Conservation (phyloP, 805 yeast species). For the Metschnikowia lochheadii region DNA sequence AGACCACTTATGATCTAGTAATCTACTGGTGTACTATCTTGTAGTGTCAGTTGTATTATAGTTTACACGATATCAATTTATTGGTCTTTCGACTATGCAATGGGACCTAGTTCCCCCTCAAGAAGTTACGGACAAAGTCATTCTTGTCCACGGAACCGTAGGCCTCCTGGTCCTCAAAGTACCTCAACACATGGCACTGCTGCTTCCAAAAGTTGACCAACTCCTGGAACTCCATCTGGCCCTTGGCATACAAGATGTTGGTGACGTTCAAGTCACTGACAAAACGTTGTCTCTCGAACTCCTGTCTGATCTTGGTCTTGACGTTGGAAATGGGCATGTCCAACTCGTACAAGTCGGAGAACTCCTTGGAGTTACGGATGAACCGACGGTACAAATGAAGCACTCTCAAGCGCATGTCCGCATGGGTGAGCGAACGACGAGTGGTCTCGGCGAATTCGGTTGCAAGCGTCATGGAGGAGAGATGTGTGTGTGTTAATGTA, state of each 20-base stretch:
- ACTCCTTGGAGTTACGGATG: constrained; percentile 55
- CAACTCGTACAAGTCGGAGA: constrained; percentile 63
- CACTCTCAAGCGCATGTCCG: constrained; percentile 61
- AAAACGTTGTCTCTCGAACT: constrained; percentile 80
- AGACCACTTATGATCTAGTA: no score
- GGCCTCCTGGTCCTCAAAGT: constrained; percentile 63
- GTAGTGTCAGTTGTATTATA: no score
- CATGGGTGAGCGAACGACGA: constrained; percentile 54
- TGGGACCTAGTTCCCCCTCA: constrained; percentile 50
- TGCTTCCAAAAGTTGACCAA: constrained; percentile 88
- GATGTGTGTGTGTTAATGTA: constrained; percentile 1
- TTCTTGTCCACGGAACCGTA: constrained; percentile 54
- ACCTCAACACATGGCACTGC: constrained; percentile 77
- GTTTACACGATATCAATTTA: background rate
- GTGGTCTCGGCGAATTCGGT: constrained; percentile 85
- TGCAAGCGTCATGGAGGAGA: constrained; percentile 50
- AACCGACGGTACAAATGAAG: constrained; percentile 70
- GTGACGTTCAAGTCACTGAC: constrained; percentile 61
- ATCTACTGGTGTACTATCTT: no score
- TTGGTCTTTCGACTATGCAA: background rate
- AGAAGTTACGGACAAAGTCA: constrained; percentile 68
- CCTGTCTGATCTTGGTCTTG: constrained; percentile 82
- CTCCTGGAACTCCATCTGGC: constrained; percentile 89
- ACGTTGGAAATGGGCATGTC: constrained; percentile 76
- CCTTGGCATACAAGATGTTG: constrained; percentile 72